Base-by-base conservation (phyloP, 2,329 filamentous ascomycete species). In the Verticillium klebahnii region DNA sequence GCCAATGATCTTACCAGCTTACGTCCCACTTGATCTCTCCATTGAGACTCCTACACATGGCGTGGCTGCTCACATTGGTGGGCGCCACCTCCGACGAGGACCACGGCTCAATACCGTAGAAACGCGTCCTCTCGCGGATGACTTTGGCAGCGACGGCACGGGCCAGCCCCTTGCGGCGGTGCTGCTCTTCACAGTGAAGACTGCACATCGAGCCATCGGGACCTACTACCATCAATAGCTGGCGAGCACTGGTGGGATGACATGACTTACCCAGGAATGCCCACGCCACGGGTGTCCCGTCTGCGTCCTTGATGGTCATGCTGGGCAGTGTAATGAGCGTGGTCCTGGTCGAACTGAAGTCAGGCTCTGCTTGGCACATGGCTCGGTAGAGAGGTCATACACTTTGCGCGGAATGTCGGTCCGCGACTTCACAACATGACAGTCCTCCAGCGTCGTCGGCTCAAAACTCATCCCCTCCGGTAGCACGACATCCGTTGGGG, bases 21-120 rank as follows among this genome's bases (percentile, higher is more conserved):
- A 82, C 74, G 15, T 77, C 74, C 85, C 86, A 90, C 15, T 75
- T 72, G 2, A 77, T 73, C 64, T 74, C 80, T 0, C 86, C 88
- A 2, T 85, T 83, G 54, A 91, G 70, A 62, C 86, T 85, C 69
- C 74, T 82, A 67, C 87, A 90, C 39, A 91, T 83, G 0, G 77
- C 82, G 57, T 84, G 81, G 68, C 89, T 91, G 50, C 82, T 80
- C 2, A 71, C 62, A 66, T 92, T 92, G 0, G 81, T 80, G 0
- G 80, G 74, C 2, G 84, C 81, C 0, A 92, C 89, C 71, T 91
- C 87, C 2, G 88, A 88, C 63, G 85, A 81, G 31, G 80, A 82
- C 77, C 82, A 85, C 7, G 77, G 81, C 40, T 84, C 83, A 0
- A 77, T 67, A 1, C 76, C 77, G 39, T 78, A 85, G 0, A 75